These are phyloP conservation scores for Suillus lakei DNA, from an alignment of 768 basidiomycete species.

Conservation along the genomic window DNA sequence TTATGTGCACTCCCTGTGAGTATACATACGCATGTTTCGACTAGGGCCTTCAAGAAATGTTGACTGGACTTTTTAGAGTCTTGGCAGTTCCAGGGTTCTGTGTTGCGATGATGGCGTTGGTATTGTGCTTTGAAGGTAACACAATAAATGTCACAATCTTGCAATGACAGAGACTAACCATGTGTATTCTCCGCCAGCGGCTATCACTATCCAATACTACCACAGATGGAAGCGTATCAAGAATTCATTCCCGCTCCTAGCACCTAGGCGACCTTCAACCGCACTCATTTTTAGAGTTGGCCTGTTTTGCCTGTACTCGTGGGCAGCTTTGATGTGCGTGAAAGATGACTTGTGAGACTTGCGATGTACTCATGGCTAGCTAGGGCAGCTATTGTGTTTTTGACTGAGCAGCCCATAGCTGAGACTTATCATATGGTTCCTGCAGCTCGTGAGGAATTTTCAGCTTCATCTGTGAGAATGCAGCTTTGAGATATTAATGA, in stretches of 20 bases:
- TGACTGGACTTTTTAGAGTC: slow-evolving; percentile 25
- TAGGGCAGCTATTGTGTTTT: slow-evolving; percentile 45
- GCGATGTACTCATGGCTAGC: slow-evolving; percentile 6
- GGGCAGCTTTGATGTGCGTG: slow-evolving; percentile 48
- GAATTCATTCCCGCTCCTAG: slow-evolving; percentile 46
- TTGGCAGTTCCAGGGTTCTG: slow-evolving; percentile 51
- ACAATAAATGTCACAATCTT: not conserved
- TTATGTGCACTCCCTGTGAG: slow-evolving; percentile 42
- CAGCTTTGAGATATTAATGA: slow-evolving; percentile 10
- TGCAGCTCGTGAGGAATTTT: slow-evolving; percentile 47
- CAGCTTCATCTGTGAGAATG: not conserved
- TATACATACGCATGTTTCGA: slow-evolving; percentile 9
- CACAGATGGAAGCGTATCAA: slow-evolving; percentile 43
- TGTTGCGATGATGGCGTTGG: slow-evolving; percentile 40
- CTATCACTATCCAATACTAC: slow-evolving; percentile 49
- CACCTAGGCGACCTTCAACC: slow-evolving; percentile 36
- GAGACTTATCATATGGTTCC: slow-evolving; percentile 51
- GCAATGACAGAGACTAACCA: slow-evolving; percentile 9
- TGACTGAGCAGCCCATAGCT: slow-evolving; percentile 30
- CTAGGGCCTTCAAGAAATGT: slow-evolving; percentile 9
- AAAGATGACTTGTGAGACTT: not conserved
- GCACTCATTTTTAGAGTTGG: slow-evolving; percentile 44
- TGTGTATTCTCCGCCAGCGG: slow-evolving; percentile 35
- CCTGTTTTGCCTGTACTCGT: slow-evolving; percentile 50
- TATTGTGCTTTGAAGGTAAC: slow-evolving; percentile 52